Evolutionary conservation across 306 rosid genomes (phyloP).

Genomic region (Chamaecrista fasciculata): DNA sequence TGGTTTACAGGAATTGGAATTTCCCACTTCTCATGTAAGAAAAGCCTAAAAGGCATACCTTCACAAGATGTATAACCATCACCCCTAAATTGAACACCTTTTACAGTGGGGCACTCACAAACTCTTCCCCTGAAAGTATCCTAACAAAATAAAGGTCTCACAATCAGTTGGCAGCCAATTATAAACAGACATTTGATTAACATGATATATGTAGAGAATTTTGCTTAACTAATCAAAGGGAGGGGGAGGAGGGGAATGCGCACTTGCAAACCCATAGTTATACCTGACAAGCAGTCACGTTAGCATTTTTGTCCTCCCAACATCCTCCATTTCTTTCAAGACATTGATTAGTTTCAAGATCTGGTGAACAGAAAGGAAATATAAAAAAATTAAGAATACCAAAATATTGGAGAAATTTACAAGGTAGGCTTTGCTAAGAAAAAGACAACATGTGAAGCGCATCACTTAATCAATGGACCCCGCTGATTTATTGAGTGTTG

Average conservation of each 20-base stretch:
- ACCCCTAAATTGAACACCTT: slow-evolving; percentile 87
- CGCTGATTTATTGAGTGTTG: background rate
- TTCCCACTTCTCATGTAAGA: background rate
- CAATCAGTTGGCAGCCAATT: background rate
- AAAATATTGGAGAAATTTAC: background rate
- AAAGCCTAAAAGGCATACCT: slow-evolving; percentile 52
- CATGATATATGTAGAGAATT: background rate
- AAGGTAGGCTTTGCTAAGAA: background rate
- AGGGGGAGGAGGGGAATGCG: background rate
- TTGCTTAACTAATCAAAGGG: background rate
- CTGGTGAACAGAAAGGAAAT: slow-evolving; percentile 40
- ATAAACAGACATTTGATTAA: background rate
- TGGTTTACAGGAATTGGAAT: background rate
- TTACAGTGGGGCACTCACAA: slow-evolving; percentile 85
- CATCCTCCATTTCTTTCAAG: slow-evolving; percentile 86
- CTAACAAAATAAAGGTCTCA: slow-evolving; percentile 38
- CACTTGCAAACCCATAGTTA: background rate
- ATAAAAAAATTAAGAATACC: background rate
- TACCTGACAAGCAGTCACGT: slow-evolving; percentile 91
- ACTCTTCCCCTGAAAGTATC: slow-evolving; percentile 97
- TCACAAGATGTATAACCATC: slow-evolving; percentile 79
- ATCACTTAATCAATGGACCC: background rate
- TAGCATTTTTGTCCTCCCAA: slow-evolving; percentile 57
- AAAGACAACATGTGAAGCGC: background rate
- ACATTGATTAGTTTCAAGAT: slow-evolving; percentile 86